Percentiles rank a stretch among this genome's conserved stretches.
These are phyloP conservation scores for Galerina marginata DNA, from an alignment of 768 basidiomycete species.

Conservation along the genomic window DNA sequence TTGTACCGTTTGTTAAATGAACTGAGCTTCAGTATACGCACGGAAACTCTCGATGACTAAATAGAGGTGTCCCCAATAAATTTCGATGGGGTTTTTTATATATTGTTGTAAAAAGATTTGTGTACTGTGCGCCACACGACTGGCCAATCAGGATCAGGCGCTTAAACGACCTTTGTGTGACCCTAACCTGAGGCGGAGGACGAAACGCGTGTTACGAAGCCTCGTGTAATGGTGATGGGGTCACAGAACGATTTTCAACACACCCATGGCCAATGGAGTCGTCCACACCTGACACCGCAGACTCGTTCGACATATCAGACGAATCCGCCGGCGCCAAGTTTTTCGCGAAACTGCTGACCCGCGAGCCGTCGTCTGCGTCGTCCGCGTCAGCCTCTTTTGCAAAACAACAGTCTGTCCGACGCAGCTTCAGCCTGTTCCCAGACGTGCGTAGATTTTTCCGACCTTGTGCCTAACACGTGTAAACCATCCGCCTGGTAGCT, in stretches of 20 bases:
- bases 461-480: slow-evolving; percentile 56
- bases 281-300: background rate
- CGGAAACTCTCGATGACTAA: too few species aligned
- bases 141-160: too few species aligned
- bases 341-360: background rate
- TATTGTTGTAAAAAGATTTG: too few species aligned
- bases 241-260: background rate
- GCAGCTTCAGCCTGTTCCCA: slow-evolving; percentile 15
- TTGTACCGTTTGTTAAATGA: too few species aligned
- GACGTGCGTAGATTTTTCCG: slow-evolving; percentile 15
- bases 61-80: too few species aligned
- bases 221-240: slow-evolving; percentile 2
- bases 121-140: too few species aligned
- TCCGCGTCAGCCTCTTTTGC: slow-evolving; percentile 9
- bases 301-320: background rate
- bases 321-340: background rate
- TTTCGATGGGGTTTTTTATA: too few species aligned
- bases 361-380: slow-evolving; percentile 1
- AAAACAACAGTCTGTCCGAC: background rate
- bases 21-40: too few species aligned
- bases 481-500: slow-evolving; percentile 36
- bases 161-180: too few species aligned
- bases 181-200: too few species aligned
- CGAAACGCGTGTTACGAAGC: too few species aligned
- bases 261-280: slow-evolving; percentile 7